These are phyloP conservation scores for Aureobasidium sp. DNA, from an alignment of 2,329 filamentous ascomycete genomes.

Conservation along the genomic window DNA sequence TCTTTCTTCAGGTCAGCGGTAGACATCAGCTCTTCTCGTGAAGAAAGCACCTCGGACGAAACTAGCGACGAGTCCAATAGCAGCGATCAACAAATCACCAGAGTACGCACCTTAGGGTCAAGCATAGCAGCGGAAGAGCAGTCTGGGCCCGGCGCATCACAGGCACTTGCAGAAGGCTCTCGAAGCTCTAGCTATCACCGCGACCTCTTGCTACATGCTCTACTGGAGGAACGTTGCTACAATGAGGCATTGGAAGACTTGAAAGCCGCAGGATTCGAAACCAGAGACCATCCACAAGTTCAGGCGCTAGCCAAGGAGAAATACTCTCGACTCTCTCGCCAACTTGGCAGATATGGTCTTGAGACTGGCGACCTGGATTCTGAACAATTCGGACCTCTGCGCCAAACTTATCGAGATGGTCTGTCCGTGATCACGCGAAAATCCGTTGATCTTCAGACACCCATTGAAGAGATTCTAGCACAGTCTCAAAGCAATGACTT, in stretches of 20 bases:
- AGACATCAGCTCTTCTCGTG: slow-evolving; percentile 17
- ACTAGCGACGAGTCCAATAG: slow-evolving; percentile 3
- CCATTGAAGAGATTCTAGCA: not conserved
- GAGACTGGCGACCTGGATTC: slow-evolving; percentile 33
- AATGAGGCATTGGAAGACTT: slow-evolving; percentile 34
- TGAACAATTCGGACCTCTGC: slow-evolving; percentile 29
- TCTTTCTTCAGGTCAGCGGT: slow-evolving; percentile 18
- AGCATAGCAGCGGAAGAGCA: slow-evolving; percentile 3
- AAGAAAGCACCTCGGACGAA: slow-evolving; percentile 13
- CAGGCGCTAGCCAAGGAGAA: slow-evolving; percentile 30
- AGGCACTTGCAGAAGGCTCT: slow-evolving; percentile 7
- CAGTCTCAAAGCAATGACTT: not conserved
- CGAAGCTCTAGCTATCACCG: slow-evolving; percentile 18
- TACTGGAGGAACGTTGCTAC: slow-evolving; percentile 40
- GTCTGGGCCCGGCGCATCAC: not conserved
- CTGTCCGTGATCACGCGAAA: slow-evolving; percentile 26
- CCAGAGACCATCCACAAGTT: slow-evolving; percentile 31
- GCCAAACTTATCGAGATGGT: slow-evolving; percentile 33
- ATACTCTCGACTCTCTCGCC: slow-evolving; percentile 33
- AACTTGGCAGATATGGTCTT: slow-evolving; percentile 31
- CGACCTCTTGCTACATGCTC: slow-evolving; percentile 38
- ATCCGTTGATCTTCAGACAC: not conserved
- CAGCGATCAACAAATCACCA: not conserved
- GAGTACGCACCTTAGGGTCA: slow-evolving; percentile 9
- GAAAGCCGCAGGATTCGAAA: slow-evolving; percentile 21